Evolutionary conservation across 2,329 filamentous ascomycete genomes (phyloP), one percentile per base, ranked within the genome.

Genomic region (Fusarium luffae): DNA sequence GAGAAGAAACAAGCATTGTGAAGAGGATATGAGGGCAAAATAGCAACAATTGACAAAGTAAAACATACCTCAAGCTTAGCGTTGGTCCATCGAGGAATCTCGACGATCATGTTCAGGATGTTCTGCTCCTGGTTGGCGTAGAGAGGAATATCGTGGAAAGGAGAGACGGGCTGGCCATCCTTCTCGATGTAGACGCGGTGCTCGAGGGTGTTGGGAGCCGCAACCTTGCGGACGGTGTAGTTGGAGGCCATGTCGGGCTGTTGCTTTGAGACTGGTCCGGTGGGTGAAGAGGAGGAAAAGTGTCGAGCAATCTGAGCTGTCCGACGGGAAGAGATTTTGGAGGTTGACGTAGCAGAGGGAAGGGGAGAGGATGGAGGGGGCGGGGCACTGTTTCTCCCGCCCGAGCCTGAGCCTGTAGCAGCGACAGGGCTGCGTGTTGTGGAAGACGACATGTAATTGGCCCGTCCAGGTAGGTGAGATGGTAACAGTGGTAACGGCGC

Each of bases 11-110:
- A 47, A 47, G 41, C 5, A 21, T 41, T 27, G 32, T 32, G 43
- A 34, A 10, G 40, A 50, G 25, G 12, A 40, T 32, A 54, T 1
- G 28, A 64, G 28, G 41, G 16, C 54, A 41, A 54, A 37, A 47
- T n/a, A 47, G 21, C 37, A 27, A 25, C 16, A 54, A 41, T 49
- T 49, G 43, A 19, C 40, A 43, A 56, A 27, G 43, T 16, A 28
- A 30, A 37, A 50, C 91, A 75, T 82, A 97, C 95, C 92, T 99
- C 96, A 84, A 97, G 93, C 90, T 99, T 99, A 79, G 92, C 96
- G 85, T 99, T 99, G 86, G 95, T 97, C 96, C 96, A 99, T 86
- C 96, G 92, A 78, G 96, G 96, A 78, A 99, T 98, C 91, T 99
- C 96, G 77, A 99, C 96, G 72, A 99, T 82, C 96, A 99, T 99